phyloP scores from a whole-genome alignment of 208 protist species.

The Leishmania braziliensis region DNA sequence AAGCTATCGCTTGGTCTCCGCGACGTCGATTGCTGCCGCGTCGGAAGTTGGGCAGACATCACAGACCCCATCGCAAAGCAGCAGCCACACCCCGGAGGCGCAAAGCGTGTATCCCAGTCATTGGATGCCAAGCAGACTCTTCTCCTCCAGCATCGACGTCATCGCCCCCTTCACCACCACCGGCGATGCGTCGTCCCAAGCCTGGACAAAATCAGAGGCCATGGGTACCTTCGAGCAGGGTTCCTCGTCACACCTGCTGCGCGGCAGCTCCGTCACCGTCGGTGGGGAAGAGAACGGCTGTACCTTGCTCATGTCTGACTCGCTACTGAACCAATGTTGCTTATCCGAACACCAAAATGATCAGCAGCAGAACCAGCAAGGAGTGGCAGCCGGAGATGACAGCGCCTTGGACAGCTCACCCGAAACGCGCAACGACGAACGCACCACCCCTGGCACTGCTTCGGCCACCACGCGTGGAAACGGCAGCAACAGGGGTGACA shows the following conservation, averaged over 20 bases:
- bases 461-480: background rate
- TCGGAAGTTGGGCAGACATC: background rate
- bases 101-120: background rate
- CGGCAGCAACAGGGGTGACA: background rate
- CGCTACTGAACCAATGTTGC: background rate
- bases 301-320: background rate
- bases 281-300: background rate
- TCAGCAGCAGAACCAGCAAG: background rate
- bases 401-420: background rate
- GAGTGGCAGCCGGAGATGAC: background rate
- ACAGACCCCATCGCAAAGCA: background rate
- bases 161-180: conserved; percentile 5
- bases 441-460: background rate
- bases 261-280: background rate
- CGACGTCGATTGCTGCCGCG: background rate
- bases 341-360: background rate
- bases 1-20: background rate
- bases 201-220: conserved; percentile 1
- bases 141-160: conserved; percentile 3
- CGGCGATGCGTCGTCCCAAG: conserved; percentile 13
- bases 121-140: background rate
- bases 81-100: background rate
- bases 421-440: background rate
- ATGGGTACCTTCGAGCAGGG: background rate
- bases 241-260: background rate